A percentile compares a stretch with the other conserved stretches of the same genome.
phyloP scores from a whole-genome alignment of 129 eudicot genomes.

The Apium graveolens region DNA sequence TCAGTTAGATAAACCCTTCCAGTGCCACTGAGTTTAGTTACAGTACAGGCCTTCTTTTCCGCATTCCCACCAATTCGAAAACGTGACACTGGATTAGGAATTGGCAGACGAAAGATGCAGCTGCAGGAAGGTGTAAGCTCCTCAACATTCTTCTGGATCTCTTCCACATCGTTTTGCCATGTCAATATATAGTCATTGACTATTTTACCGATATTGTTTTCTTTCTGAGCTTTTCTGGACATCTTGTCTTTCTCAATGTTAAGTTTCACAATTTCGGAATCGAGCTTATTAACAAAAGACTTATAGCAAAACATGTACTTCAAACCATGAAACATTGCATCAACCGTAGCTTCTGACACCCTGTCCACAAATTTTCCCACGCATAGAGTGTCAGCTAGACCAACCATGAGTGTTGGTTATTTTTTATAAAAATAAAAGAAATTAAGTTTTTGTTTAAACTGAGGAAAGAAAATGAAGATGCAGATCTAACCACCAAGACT shows the following conservation, averaged over 20 bases:
- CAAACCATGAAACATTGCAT: no score
- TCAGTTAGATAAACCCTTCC: not conserved
- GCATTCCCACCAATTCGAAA: not conserved
- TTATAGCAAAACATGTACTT: no score
- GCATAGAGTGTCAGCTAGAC: no score
- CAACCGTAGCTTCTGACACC: no score
- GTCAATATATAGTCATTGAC: not conserved
- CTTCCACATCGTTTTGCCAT: not conserved
- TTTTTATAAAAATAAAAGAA: no score
- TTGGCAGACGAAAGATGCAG: not conserved
- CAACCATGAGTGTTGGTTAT: no score
- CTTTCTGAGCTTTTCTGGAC: not conserved
- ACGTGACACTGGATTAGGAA: not conserved
- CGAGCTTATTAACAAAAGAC: not conserved
- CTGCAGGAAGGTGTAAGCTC: not conserved
- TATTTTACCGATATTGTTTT: not conserved
- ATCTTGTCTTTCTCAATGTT: not conserved
- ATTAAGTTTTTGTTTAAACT: no score
- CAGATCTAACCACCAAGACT: no score
- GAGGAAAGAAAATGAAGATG: no score
- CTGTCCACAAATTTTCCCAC: no score
- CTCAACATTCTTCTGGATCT: not conserved
- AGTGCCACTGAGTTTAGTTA: not conserved
- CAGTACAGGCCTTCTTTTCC: not conserved
- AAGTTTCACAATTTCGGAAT: not conserved